Evolutionary conservation across 2,329 filamentous ascomycete species (phyloP).

Genomic region (Cladosporium sphaerospermum): DNA sequence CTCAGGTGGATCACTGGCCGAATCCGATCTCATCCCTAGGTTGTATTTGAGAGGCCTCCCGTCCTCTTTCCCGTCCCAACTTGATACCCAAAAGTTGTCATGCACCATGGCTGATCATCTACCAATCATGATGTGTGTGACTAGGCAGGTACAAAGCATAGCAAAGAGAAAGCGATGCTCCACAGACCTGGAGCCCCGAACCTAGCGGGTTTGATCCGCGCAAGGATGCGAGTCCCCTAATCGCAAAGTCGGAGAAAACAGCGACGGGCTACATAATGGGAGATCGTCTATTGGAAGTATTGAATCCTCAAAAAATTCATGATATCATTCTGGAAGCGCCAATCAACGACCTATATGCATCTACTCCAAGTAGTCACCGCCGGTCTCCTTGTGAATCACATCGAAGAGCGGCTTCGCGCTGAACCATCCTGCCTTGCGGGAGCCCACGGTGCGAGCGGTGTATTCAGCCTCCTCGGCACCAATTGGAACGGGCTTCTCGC

Average conservation of each 20-base stretch:
- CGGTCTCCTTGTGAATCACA: conserved; percentile 57
- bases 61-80: too few species aligned
- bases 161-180: too few species aligned
- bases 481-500: conserved; percentile 60
- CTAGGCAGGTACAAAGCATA: too few species aligned
- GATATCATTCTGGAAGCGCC: neutral
- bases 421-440: conserved; percentile 59
- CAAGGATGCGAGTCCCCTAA: neutral
- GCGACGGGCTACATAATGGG: neutral
- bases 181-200: neutral
- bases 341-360: too few species aligned
- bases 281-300: too few species aligned
- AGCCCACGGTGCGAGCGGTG: conserved; percentile 62
- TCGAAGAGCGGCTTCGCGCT: conserved; percentile 67
- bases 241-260: neutral
- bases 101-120: too few species aligned
- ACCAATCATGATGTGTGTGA: too few species aligned
- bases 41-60: too few species aligned
- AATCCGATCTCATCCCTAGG: too few species aligned
- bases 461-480: conserved; percentile 60
- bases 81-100: too few species aligned
- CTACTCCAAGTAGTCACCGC: conserved; percentile 47
- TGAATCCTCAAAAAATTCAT: neutral
- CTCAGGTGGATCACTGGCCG: too few species aligned
- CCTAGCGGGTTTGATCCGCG: neutral